These are phyloP conservation scores for Amanita molliuscula DNA, from an alignment of 768 basidiomycete species.

Conservation along the genomic window DNA sequence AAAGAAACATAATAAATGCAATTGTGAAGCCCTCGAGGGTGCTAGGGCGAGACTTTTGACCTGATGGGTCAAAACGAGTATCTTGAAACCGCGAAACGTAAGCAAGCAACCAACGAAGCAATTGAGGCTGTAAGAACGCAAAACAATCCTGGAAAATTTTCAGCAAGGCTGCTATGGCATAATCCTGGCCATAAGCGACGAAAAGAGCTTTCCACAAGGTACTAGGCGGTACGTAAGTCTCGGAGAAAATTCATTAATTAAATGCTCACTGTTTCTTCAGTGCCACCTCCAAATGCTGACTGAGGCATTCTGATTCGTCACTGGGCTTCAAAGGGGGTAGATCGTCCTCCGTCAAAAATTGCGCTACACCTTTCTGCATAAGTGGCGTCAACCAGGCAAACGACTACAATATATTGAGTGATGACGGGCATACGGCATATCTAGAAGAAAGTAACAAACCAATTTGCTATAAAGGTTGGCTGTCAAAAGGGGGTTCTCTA, in stretches of 20 bases:
- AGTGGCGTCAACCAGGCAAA: constrained; percentile 85
- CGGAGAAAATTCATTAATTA: not conserved
- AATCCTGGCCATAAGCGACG: constrained; percentile 72
- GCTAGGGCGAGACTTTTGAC: constrained; percentile 19
- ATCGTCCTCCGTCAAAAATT: constrained; percentile 77
- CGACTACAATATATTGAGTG: constrained; percentile 24
- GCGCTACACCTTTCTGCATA: constrained; percentile 54
- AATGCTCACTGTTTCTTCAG: constrained; percentile 52
- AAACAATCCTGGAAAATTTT: constrained; percentile 77
- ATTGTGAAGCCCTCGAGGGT: constrained; percentile 65
- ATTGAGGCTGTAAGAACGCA: constrained; percentile 79
- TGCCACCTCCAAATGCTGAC: constrained; percentile 45
- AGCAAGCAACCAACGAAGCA: constrained; percentile 66
- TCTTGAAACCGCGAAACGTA: constrained; percentile 77
- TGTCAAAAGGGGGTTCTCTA: constrained; percentile 61
- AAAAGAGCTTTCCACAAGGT: constrained; percentile 68
- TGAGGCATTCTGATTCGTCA: constrained; percentile 66
- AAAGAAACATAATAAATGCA: constrained; percentile 69
- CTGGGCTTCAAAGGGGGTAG: constrained; percentile 59
- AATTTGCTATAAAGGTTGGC: constrained; percentile 79
- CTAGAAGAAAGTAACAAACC: constrained; percentile 19
- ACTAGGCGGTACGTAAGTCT: constrained; percentile 19
- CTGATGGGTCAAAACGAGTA: constrained; percentile 24
- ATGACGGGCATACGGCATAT: not conserved
- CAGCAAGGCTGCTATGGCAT: constrained; percentile 45